Percentiles rank a stretch among this genome's conserved stretches.
Evolutionary conservation across 495 filamentous ascomycete genomes (phyloP).

Genomic region (Aspergillus asperescens): DNA sequence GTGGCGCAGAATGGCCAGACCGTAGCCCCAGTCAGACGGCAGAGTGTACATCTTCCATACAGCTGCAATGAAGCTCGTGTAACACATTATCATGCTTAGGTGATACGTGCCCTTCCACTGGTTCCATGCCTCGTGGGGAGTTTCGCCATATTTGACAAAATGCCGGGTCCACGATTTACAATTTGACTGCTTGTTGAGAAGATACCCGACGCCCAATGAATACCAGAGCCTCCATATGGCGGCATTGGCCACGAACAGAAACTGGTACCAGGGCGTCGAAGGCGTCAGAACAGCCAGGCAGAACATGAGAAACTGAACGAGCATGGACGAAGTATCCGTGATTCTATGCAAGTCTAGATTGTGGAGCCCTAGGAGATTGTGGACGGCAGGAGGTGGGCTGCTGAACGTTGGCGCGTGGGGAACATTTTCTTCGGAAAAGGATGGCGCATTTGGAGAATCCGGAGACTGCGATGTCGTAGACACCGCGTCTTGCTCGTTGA

Average conservation of each 20-base stretch:
- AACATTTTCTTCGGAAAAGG: slow-evolving; percentile 34
- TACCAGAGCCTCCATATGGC: slow-evolving; percentile 86
- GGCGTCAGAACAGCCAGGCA: slow-evolving; percentile 70
- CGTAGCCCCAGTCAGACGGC: slow-evolving; percentile 79
- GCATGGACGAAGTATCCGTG: slow-evolving; percentile 72
- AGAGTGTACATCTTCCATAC: slow-evolving; percentile 94
- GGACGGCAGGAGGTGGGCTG: slow-evolving; percentile 58
- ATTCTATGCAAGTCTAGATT: slow-evolving; percentile 85
- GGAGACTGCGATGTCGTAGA: slow-evolving; percentile 30
- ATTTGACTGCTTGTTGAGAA: slow-evolving; percentile 79
- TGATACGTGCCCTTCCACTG: slow-evolving; percentile 98
- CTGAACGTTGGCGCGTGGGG: slow-evolving; percentile 36
- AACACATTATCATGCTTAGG: slow-evolving; percentile 82
- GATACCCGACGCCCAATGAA: slow-evolving; percentile 77
- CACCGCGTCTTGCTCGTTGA: slow-evolving; percentile 33
- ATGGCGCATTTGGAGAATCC: slow-evolving; percentile 34
- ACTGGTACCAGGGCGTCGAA: slow-evolving; percentile 64
- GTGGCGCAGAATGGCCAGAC: slow-evolving; percentile 77
- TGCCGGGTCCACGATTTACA: slow-evolving; percentile 92
- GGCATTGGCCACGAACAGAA: slow-evolving; percentile 76
- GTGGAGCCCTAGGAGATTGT: slow-evolving; percentile 71
- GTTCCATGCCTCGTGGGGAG: slow-evolving; percentile 83
- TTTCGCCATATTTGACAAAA: slow-evolving; percentile 95
- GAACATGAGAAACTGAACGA: slow-evolving; percentile 69
- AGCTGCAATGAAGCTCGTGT: slow-evolving; percentile 81